These are phyloP conservation scores for Aspergillus niger DNA, from an alignment of 2,329 filamentous ascomycete species.

Conservation along the genomic window DNA sequence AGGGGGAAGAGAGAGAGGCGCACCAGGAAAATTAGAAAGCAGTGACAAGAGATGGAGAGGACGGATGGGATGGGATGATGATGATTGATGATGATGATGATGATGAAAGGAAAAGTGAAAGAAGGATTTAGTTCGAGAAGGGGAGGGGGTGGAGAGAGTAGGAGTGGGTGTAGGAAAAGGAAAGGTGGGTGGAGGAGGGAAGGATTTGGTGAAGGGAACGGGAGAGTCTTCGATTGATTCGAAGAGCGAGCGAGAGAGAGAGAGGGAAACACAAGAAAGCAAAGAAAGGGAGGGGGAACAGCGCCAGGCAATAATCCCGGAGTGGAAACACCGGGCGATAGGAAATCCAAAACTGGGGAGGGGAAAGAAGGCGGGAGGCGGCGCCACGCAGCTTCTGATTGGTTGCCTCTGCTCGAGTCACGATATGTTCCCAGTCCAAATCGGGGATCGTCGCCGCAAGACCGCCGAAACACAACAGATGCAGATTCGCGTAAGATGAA, in stretches of 20 bases:
- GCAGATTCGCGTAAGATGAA: neutral
- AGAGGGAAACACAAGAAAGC: neutral
- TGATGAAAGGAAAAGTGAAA: conserved; percentile 11
- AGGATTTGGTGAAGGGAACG: neutral
- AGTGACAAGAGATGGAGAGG: conserved; percentile 1
- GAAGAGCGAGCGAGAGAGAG: neutral
- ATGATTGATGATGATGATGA: conserved; percentile 3
- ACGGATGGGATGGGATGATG: conserved; percentile 3
- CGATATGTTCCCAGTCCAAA: conserved; percentile 2
- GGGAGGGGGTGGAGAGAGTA: conserved; percentile 9
- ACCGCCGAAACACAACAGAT: neutral
- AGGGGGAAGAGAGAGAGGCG: conserved; percentile 3
- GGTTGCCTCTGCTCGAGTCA: conserved; percentile 10
- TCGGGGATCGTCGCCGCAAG: neutral
- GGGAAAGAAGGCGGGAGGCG: conserved; percentile 13
- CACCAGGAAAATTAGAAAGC: conserved; percentile 16
- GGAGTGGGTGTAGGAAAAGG: neutral
- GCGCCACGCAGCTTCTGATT: conserved; percentile 18
- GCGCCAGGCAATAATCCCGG: too few species aligned
- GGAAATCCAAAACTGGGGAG: neutral
- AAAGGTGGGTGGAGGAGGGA: neutral
- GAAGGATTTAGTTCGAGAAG: conserved; percentile 10
- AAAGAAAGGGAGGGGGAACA: too few species aligned
- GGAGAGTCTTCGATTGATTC: neutral
- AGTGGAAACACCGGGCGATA: conserved; percentile 1